These are phyloP conservation scores for Alternaria postmessia DNA, from an alignment of 2,329 filamentous ascomycete genomes.

Conservation along the genomic window DNA sequence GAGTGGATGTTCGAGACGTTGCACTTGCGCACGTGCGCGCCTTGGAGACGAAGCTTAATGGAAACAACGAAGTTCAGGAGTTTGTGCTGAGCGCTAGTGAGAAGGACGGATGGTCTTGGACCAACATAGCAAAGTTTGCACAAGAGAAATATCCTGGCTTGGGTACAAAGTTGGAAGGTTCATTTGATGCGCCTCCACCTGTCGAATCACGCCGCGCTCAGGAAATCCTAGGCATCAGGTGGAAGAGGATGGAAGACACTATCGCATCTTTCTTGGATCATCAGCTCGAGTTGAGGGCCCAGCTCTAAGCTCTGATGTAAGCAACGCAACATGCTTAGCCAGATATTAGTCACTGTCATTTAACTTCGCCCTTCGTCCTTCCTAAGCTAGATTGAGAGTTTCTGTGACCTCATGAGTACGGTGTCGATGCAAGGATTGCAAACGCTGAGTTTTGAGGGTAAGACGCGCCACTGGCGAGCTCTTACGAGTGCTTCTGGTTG, in stretches of 20 bases:
- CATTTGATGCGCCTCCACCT: conserved; percentile 7
- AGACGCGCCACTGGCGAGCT: too few species aligned
- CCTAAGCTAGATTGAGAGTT: too few species aligned
- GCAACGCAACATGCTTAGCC: not conserved
- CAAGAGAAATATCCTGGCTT: conserved; percentile 24
- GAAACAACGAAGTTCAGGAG: not conserved
- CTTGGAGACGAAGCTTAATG: not conserved
- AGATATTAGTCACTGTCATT: not conserved
- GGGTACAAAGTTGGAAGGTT: conserved; percentile 13
- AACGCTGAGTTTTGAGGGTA: too few species aligned
- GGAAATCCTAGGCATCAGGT: conserved; percentile 23
- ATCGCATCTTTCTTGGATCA: not conserved
- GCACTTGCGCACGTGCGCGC: conserved; percentile 36
- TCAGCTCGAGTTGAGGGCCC: not conserved
- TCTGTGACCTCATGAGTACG: too few species aligned
- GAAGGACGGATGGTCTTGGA: conserved; percentile 24
- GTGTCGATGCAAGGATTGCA: too few species aligned
- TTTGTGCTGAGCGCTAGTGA: not conserved
- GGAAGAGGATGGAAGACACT: conserved; percentile 19
- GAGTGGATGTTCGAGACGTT: conserved; percentile 39
- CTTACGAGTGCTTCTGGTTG: too few species aligned
- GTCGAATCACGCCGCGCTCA: conserved; percentile 23
- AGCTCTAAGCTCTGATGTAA: not conserved
- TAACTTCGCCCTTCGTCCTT: not conserved
- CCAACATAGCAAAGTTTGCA: conserved; percentile 20